phyloP scores from a whole-genome alignment of 306 rosid genomes.

The Notholithocarpus densiflorus region DNA sequence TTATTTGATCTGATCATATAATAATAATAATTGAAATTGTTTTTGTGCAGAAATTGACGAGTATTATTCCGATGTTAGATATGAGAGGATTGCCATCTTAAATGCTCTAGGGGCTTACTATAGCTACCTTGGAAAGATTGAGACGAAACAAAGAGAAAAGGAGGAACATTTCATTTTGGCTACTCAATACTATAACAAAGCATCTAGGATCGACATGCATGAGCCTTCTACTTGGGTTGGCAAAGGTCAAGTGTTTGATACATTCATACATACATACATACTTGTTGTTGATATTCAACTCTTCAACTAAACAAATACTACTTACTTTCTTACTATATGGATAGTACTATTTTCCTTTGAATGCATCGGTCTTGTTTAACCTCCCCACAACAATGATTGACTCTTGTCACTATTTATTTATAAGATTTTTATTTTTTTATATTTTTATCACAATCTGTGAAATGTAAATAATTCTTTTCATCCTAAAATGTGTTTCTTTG shows the following conservation, averaged over 20 bases:
- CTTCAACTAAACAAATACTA: too few species aligned
- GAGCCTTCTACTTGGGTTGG: slow-evolving; percentile 99
- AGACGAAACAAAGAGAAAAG: slow-evolving; percentile 95
- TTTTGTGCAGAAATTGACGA: slow-evolving; percentile 85
- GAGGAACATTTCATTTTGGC: slow-evolving; percentile 97
- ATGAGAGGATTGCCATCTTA: slow-evolving; percentile 96
- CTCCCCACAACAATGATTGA: too few species aligned
- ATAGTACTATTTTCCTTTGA: too few species aligned
- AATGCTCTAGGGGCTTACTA: slow-evolving; percentile 97
- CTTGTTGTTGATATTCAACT: too few species aligned
- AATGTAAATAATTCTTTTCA: neutral
- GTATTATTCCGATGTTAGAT: slow-evolving; percentile 92
- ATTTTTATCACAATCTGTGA: neutral
- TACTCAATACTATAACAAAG: slow-evolving; percentile 95
- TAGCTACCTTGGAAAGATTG: slow-evolving; percentile 93
- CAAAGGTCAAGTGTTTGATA: slow-evolving; percentile 53
- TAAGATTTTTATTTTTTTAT: too few species aligned
- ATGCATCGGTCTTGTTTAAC: too few species aligned
- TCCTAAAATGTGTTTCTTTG: slow-evolving; percentile 1
- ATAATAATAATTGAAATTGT: neutral
- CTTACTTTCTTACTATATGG: too few species aligned
- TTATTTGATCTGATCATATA: neutral
- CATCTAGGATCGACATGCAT: slow-evolving; percentile 93
- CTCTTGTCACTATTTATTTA: neutral
- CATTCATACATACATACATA: too few species aligned